Conservation (phyloP, 306 rosid genomes). For the Herpetospermum pedunculosum region DNA sequence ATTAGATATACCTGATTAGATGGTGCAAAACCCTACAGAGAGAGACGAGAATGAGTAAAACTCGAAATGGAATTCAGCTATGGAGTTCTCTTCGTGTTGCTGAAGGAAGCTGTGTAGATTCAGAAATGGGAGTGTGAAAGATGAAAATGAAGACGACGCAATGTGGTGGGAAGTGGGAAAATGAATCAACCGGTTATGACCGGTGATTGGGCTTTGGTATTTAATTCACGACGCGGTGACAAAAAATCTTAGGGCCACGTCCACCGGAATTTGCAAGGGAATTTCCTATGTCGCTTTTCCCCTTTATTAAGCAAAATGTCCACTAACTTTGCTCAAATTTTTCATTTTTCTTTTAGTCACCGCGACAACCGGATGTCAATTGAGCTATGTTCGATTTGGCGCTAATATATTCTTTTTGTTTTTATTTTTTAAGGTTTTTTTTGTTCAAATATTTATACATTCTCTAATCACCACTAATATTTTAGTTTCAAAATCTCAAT, state of each 20-base stretch:
- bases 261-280: neutral
- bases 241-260: conserved; percentile 10
- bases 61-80: neutral
- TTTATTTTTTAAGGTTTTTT: too few species aligned
- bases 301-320: neutral
- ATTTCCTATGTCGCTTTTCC: neutral
- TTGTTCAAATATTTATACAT: too few species aligned
- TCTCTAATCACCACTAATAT: too few species aligned
- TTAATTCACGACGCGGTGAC: conserved; percentile 16
- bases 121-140: neutral
- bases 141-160: neutral
- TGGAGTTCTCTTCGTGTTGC: neutral
- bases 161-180: conserved; percentile 7
- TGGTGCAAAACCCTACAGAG: neutral
- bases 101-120: neutral
- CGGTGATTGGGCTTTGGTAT: neutral
- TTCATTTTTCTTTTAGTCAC: too few species aligned
- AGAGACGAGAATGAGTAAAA: neutral
- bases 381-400: too few species aligned
- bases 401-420: too few species aligned
- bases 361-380: too few species aligned
- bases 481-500: too few species aligned
- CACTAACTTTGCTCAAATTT: too few species aligned
- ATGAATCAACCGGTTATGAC: conserved; percentile 16
- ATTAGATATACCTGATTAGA: too few species aligned